Conservation (phyloP, 768 basidiomycete genomes). For the Termitomyces sp. region DNA sequence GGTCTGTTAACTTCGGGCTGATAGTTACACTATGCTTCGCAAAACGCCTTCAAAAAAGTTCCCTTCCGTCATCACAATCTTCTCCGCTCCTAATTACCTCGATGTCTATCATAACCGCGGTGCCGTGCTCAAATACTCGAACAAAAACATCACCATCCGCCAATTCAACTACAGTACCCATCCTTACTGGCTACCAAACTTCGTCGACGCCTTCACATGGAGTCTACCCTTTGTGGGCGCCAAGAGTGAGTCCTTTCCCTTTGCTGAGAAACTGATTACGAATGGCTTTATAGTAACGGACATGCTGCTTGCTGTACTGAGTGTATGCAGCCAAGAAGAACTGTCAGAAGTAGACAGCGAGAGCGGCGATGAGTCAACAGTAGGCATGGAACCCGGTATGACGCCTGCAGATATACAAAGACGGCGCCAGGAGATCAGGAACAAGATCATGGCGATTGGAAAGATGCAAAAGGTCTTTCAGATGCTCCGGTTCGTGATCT, state of each 20-base stretch:
- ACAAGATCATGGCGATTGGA: slow-evolving; percentile 91
- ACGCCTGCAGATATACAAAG: slow-evolving; percentile 39
- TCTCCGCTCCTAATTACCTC: slow-evolving; percentile 95
- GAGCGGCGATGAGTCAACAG: slow-evolving; percentile 28
- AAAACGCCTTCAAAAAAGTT: slow-evolving; percentile 95
- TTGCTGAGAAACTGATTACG: not conserved
- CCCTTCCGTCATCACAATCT: slow-evolving; percentile 96
- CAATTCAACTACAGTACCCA: slow-evolving; percentile 80
- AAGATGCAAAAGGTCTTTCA: slow-evolving; percentile 89
- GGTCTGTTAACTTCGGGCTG: not conserved
- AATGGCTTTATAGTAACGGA: slow-evolving; percentile 67
- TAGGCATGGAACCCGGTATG: slow-evolving; percentile 18
- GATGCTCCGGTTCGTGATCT: slow-evolving; percentile 65
- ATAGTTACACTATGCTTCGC: slow-evolving; percentile 87
- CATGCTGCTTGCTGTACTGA: slow-evolving; percentile 93
- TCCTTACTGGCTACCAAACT: slow-evolving; percentile 95
- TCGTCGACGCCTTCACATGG: slow-evolving; percentile 99
- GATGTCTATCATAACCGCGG: slow-evolving; percentile 97
- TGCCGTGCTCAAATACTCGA: slow-evolving; percentile 94
- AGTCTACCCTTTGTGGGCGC: slow-evolving; percentile 95
- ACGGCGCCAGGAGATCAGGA: slow-evolving; percentile 78
- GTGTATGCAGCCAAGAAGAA: slow-evolving; percentile 92
- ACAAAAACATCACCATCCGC: slow-evolving; percentile 93
- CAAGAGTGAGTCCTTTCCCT: slow-evolving; percentile 61
- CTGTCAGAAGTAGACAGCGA: slow-evolving; percentile 54